These are phyloP conservation scores for Ceratobasidium papillatum DNA, from an alignment of 1,284 basidiomycete genomes.

Conservation along the genomic window DNA sequence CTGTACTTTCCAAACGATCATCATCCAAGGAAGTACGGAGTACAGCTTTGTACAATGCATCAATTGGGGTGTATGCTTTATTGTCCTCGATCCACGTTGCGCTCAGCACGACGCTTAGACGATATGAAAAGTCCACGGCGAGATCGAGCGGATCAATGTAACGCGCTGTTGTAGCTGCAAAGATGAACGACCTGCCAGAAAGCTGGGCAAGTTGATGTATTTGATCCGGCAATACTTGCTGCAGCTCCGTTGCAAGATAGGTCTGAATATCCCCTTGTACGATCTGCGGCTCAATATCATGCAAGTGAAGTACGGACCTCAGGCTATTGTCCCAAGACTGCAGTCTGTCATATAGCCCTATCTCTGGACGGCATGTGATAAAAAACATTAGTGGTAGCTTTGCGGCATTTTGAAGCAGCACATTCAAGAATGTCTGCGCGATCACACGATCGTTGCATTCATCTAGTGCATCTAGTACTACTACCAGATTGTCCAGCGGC, in stretches of 20 bases:
- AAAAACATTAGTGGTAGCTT: not conserved
- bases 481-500: not conserved
- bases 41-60: not conserved
- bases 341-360: not conserved
- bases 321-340: no score
- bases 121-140: not conserved
- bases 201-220: conserved; percentile 10
- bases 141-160: not conserved
- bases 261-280: conserved; percentile 37
- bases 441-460: not conserved
- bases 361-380: conserved; percentile 34
- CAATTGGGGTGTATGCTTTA: not conserved
- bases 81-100: not conserved
- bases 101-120: not conserved
- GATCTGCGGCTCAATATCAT: conserved; percentile 37
- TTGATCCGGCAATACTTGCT: not conserved
- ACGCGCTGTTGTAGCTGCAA: conserved; percentile 33
- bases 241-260: conserved; percentile 25
- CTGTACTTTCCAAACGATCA: not conserved
- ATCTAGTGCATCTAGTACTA: conserved; percentile 11
- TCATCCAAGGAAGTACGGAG: not conserved
- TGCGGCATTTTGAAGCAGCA: not conserved
- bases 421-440: not conserved
- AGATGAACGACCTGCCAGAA: conserved; percentile 39
- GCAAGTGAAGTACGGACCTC: conserved; percentile 1